These are phyloP conservation scores for Incumbomyces lentus DNA, from an alignment of 2,329 filamentous ascomycete species.

Conservation along the genomic window DNA sequence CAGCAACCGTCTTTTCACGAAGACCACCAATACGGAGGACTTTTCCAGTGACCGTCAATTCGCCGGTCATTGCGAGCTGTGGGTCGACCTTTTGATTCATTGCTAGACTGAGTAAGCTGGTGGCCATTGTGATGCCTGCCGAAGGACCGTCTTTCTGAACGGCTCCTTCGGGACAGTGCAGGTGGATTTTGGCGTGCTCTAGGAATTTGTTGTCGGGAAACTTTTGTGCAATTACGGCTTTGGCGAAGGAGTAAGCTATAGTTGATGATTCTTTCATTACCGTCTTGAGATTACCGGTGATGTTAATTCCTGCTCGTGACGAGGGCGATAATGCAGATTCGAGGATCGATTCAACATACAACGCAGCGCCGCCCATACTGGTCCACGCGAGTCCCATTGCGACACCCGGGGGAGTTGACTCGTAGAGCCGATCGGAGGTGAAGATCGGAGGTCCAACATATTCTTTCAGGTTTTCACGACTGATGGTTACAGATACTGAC, in stretches of 20 bases:
- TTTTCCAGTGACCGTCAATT: conserved; percentile 93
- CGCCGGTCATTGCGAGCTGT: conserved; percentile 93
- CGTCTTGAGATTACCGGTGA: conserved; percentile 85
- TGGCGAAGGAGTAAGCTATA: conserved; percentile 94
- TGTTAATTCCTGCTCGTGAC: conserved; percentile 71
- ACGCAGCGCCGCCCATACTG: conserved; percentile 85
- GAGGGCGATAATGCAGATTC: conserved; percentile 66
- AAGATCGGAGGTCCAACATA: conserved; percentile 95
- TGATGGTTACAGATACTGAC: conserved; percentile 72
- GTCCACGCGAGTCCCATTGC: conserved; percentile 99
- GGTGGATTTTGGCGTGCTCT: conserved; percentile 85
- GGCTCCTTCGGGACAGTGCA: conserved; percentile 93
- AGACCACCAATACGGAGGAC: conserved; percentile 88
- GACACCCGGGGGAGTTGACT: conserved; percentile 83
- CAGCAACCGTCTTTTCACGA: conserved; percentile 94
- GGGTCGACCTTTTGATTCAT: conserved; percentile 69
- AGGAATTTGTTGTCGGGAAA: conserved; percentile 93
- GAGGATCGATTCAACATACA: conserved; percentile 95
- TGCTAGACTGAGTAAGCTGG: conserved; percentile 74
- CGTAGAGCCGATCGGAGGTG: conserved; percentile 90
- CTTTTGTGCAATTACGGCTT: conserved; percentile 71
- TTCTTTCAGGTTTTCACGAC: conserved; percentile 84
- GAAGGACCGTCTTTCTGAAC: conserved; percentile 88
- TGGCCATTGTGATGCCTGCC: conserved; percentile 98
- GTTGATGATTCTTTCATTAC: conserved; percentile 97